Base-by-base conservation (phyloP, 208 protist genomes). In the Tetramitus jugosus region DNA sequence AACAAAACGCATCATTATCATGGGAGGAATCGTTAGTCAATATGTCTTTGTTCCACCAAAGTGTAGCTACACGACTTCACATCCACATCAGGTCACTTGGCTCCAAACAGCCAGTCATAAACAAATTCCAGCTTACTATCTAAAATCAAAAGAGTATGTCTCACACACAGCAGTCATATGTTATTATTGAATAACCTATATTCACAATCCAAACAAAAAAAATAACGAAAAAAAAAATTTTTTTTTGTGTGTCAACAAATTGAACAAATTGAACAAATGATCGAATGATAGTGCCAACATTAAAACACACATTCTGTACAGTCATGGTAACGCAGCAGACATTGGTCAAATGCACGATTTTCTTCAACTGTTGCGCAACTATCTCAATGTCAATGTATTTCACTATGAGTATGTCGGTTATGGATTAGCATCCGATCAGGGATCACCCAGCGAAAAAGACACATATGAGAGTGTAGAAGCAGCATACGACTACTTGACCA, bases 321-420 rank as follows among this genome's bases (percentile, higher is more conserved):
- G 31, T 46, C 64, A 71, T 39, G 64, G 64, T 17, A 71, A 71
- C 49, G 64, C 64, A 35, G 64, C 64, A 49, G 64, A 71, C 33
- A 71, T 71, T 49, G 64, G 64, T 49, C 26, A 4, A 1, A 71
- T 71, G 64, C 49, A 29, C 49, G 64, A 71, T 71, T 71, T 71
- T 71, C 49, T 71, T 20, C 39, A 49, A 49, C 7, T 71, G 20
- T 33, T 71, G 4, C 3, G 39, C 20, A 40, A 71, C 49, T 31
- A 71, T 49, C 33, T 71, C 17, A 33, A 33, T 71, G 64, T 71
- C 1, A 71, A 71, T 49, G 40, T 71, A 31, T 46, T 71, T 23
- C 64, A 71, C 49, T 71, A 71, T 31, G 64, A 71, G 17, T 71
- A 71, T 49, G n/a, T 71, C 33, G 64, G 64, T 14, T 71, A 71